phyloP scores from a whole-genome alignment of 2,329 filamentous ascomycete species.

The Blastomyces emzantsi region DNA sequence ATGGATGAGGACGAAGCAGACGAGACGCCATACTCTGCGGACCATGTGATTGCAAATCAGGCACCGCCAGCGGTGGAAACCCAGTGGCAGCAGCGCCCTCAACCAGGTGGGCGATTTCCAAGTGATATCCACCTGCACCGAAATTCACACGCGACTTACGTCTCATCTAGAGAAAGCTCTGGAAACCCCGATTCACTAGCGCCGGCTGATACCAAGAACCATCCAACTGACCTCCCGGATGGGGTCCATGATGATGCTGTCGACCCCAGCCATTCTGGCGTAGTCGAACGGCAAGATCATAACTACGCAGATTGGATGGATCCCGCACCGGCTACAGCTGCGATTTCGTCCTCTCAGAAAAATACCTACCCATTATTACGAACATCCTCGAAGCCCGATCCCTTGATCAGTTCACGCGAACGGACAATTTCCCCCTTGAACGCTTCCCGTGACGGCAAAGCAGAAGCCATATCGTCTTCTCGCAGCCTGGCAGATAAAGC shows the following conservation, averaged over 20 bases:
- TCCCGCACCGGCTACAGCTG: slow-evolving; percentile 32
- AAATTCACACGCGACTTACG: slow-evolving; percentile 69
- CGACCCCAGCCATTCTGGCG: neutral
- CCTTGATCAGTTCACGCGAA: neutral
- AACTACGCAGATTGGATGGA: slow-evolving; percentile 48
- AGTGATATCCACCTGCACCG: slow-evolving; percentile 84
- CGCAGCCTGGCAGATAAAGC: neutral
- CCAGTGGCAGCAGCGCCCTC: slow-evolving; percentile 58
- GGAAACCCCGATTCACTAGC: slow-evolving; percentile 55
- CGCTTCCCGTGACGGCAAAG: neutral
- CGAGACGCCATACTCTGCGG: slow-evolving; percentile 55
- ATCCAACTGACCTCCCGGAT: slow-evolving; percentile 18
- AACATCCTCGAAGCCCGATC: neutral
- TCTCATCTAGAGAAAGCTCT: slow-evolving; percentile 72
- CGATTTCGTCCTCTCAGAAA: neutral
- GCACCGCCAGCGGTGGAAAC: slow-evolving; percentile 31
- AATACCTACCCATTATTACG: neutral
- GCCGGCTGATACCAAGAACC: slow-evolving; percentile 36
- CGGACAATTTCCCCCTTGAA: neutral
- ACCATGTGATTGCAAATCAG: slow-evolving; percentile 34
- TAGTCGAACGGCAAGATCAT: slow-evolving; percentile 27
- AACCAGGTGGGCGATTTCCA: slow-evolving; percentile 94
- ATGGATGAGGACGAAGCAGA: slow-evolving; percentile 67
- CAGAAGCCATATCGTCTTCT: neutral
- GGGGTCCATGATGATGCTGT: slow-evolving; percentile 20